Evolutionary conservation across 345 rosid genomes (phyloP).

Genomic region (Rhizophora apiculata): DNA sequence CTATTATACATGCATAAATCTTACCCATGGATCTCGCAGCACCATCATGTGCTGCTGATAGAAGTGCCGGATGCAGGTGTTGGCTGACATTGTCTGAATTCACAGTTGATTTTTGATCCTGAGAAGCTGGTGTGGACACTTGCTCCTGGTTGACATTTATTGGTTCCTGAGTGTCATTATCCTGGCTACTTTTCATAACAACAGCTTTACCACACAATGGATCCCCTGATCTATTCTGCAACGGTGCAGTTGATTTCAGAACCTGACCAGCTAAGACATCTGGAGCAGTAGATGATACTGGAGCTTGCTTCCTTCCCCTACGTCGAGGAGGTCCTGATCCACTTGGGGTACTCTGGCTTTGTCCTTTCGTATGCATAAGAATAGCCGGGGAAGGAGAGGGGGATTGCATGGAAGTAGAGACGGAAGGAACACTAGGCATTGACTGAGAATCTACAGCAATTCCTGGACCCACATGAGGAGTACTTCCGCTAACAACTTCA

Average conservation of each 20-base stretch:
- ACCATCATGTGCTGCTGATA: conserved; percentile 17
- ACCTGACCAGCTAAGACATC: conserved; percentile 50
- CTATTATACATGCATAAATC: conserved; percentile 11
- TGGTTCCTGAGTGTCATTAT: not conserved
- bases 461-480: conserved; percentile 30
- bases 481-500: conserved; percentile 19
- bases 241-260: conserved; percentile 35
- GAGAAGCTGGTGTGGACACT: conserved; percentile 1
- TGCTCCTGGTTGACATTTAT: conserved; percentile 21
- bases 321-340: conserved; percentile 47
- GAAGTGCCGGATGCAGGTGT: conserved; percentile 13
- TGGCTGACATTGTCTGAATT: conserved; percentile 19
- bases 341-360: conserved; percentile 42
- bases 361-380: conserved; percentile 32
- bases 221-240: conserved; percentile 28
- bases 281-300: conserved; percentile 31
- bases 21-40: conserved; percentile 23
- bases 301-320: conserved; percentile 56
- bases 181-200: not conserved
- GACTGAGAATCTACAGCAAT: conserved; percentile 31
- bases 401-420: conserved; percentile 24
- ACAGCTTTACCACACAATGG: conserved; percentile 22
- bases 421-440: conserved; percentile 26
- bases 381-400: conserved; percentile 16
- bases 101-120: conserved; percentile 14